phyloP scores from a whole-genome alignment of 2,329 filamentous ascomycete species.

The Leptosphaerulina australis region DNA sequence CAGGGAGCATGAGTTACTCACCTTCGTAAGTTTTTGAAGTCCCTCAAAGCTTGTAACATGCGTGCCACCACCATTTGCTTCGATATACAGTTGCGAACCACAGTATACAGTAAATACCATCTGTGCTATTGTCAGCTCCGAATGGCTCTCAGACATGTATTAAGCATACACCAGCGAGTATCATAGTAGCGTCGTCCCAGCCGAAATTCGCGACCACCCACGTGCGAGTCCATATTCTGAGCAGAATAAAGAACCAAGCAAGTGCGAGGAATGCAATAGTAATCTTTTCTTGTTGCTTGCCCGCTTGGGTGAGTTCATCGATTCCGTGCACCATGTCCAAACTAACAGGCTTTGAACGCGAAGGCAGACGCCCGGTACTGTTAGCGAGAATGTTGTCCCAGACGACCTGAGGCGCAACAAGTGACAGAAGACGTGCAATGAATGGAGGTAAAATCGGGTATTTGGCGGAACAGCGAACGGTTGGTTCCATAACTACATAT shows the following conservation, averaged over 20 bases:
- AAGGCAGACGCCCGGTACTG: conserved; percentile 8
- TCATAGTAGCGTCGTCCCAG: conserved; percentile 53
- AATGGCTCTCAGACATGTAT: not conserved
- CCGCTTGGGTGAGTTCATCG: conserved; percentile 25
- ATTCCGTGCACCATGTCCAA: conserved; percentile 32
- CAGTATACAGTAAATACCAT: conserved; percentile 45
- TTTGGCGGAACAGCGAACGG: conserved; percentile 8
- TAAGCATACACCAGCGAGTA: conserved; percentile 45
- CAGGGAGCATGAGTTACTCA: conserved; percentile 2
- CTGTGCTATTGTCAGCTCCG: conserved; percentile 25
- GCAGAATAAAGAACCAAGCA: conserved; percentile 48
- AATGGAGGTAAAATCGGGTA: not conserved
- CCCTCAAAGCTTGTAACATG: conserved; percentile 34
- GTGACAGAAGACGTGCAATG: conserved; percentile 5
- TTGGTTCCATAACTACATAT: conserved; percentile 12
- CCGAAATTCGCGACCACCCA: conserved; percentile 50
- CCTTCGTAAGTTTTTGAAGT: conserved; percentile 39
- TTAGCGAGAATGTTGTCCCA: conserved; percentile 7
- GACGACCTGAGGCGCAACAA: conserved; percentile 10
- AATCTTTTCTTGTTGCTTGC: conserved; percentile 31
- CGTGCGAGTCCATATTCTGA: conserved; percentile 51
- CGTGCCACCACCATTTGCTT: conserved; percentile 42
- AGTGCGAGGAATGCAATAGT: conserved; percentile 46
- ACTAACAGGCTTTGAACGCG: not conserved
- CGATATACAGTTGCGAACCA: conserved; percentile 34